phyloP scores from a whole-genome alignment of 202 grass and related monocot species.

The Dendrocalamus latiflorus region DNA sequence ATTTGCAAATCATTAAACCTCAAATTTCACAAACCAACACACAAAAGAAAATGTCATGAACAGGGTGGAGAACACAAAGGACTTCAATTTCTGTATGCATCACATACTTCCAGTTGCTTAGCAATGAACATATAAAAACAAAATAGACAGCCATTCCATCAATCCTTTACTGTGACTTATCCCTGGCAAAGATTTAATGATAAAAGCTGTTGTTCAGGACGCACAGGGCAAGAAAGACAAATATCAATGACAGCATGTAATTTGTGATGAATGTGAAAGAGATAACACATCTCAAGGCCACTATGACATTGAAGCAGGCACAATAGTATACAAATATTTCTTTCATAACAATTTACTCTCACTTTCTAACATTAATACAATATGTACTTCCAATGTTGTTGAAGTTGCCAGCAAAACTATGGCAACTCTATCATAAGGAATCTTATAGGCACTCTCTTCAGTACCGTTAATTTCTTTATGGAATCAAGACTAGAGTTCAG shows the following conservation, averaged over 20 bases:
- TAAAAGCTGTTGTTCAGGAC: neutral
- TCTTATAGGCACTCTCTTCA: neutral
- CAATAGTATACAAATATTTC: neutral
- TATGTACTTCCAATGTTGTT: neutral
- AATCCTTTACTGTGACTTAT: neutral
- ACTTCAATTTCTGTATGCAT: neutral
- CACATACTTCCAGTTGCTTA: neutral
- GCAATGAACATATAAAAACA: slow-evolving; percentile 11
- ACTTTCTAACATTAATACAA: neutral
- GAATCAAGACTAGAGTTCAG: neutral
- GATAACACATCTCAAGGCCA: neutral
- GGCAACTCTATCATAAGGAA: too few species aligned
- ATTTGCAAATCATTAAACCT: too few species aligned
- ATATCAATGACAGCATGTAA: neutral
- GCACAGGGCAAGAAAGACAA: neutral
- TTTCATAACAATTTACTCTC: neutral
- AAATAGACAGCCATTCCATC: neutral
- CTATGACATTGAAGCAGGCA: neutral
- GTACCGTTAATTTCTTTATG: neutral
- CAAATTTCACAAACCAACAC: too few species aligned
- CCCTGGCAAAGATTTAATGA: neutral
- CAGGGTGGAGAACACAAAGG: neutral
- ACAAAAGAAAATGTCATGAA: neutral
- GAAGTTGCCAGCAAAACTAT: neutral
- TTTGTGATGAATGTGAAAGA: neutral